Evolutionary conservation across 1,284 basidiomycete genomes (phyloP).

Genomic region (Phellinidium pouzarii): DNA sequence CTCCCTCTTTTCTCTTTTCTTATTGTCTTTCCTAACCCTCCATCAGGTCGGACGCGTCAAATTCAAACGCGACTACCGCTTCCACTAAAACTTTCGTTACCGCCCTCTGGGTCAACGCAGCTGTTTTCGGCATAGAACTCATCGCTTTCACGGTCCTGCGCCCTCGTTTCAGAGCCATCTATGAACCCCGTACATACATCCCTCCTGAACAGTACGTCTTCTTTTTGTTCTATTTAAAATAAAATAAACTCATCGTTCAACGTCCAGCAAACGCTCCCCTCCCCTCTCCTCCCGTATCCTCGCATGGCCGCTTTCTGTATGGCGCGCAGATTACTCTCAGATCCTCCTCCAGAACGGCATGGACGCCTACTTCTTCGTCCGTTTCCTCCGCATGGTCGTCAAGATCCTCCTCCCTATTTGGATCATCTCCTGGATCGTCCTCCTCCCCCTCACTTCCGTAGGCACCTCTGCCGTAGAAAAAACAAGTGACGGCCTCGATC

Average conservation of each 20-base stretch:
- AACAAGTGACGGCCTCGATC: slow-evolving; percentile 64
- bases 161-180: slow-evolving; percentile 67
- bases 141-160: slow-evolving; percentile 63
- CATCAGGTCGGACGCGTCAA: too few species aligned
- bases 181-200: slow-evolving; percentile 74
- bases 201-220: slow-evolving; percentile 37
- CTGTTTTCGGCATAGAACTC: slow-evolving; percentile 62
- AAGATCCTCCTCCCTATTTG: slow-evolving; percentile 80
- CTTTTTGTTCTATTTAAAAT: neutral
- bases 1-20: too few species aligned
- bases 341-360: slow-evolving; percentile 74
- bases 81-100: slow-evolving; percentile 66
- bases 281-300: slow-evolving; percentile 34
- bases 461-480: slow-evolving; percentile 41
- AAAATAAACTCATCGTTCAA: too few species aligned
- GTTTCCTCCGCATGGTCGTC: slow-evolving; percentile 79
- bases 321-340: slow-evolving; percentile 48
- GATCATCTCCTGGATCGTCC: slow-evolving; percentile 65
- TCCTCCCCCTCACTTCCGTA: slow-evolving; percentile 64
- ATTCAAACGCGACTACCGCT: too few species aligned
- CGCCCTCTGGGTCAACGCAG: slow-evolving; percentile 68
- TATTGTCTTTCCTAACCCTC: too few species aligned
- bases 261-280: slow-evolving; percentile 45
- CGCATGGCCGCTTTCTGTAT: slow-evolving; percentile 46
- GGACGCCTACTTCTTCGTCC: slow-evolving; percentile 92